These are phyloP conservation scores for Metschnikowia noctiluminum DNA, from an alignment of 805 yeast genomes.

Conservation along the genomic window DNA sequence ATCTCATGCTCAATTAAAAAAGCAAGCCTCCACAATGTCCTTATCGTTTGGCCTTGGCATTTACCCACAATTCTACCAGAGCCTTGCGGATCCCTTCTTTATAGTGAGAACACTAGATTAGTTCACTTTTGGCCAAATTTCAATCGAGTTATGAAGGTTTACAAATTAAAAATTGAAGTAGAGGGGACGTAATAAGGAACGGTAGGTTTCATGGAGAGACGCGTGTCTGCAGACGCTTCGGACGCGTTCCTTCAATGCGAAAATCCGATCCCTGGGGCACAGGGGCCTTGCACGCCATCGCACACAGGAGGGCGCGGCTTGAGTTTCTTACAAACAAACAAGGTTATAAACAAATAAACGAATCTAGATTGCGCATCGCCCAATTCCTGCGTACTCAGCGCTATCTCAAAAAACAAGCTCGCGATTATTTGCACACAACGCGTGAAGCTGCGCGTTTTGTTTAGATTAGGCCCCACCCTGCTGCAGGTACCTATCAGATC, in stretches of 20 bases:
- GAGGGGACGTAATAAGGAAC: too few species aligned
- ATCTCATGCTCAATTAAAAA: constrained; percentile 59
- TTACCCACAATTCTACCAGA: too few species aligned
- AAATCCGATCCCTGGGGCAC: too few species aligned
- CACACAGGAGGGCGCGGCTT: constrained; percentile 1
- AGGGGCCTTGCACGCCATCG: neutral
- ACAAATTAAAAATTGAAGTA: too few species aligned
- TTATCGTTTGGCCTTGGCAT: too few species aligned
- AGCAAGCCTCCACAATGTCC: neutral
- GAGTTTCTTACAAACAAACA: constrained; percentile 5
- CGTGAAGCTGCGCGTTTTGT: constrained; percentile 2
- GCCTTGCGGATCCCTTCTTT: too few species aligned
- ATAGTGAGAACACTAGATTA: too few species aligned
- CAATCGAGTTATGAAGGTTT: too few species aligned
- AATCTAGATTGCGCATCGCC: neutral
- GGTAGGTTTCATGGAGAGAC: too few species aligned
- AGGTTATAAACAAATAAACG: neutral
- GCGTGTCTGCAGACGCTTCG: too few species aligned
- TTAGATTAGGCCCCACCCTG: neutral
- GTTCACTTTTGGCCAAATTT: too few species aligned
- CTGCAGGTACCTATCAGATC: neutral
- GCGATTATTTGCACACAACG: neutral
- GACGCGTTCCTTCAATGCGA: too few species aligned
- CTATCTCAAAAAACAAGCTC: neutral
- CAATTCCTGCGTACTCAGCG: neutral